Base-by-base conservation (phyloP, 176 grass and related monocot species). In the Rhynchospora breviuscula region DNA sequence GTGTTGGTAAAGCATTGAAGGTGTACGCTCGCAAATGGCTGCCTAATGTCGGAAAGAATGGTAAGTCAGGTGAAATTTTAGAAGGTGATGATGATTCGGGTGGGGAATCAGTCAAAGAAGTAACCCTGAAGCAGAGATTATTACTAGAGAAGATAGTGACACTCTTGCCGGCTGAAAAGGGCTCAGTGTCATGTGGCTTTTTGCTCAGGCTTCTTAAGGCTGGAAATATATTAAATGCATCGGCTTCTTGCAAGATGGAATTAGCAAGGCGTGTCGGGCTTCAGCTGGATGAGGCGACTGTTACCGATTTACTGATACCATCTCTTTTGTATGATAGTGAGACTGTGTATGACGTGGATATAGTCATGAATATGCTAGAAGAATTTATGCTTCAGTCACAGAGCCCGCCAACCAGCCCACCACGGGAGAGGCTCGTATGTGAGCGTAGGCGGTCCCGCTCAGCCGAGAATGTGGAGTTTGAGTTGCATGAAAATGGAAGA, bases 81-180 rank as follows among this genome's bases (percentile, higher is more conserved):
- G 77, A 29, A 60, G 80, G 51, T 3, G 59, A 29, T 2, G 72
- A 62, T 70, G 33, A 2, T 40, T 62, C 3, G 1, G 25, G 3
- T 15, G 6, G 8, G 0, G 71, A 64, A 4, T 69, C 78, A 6
- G 56, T 88, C 23, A 93, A 89, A 73, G 91, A 90, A 71, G 44
- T 86, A 40, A 21, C 86, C 18, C 67, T 79, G 71, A 83, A 89
- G 80, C 91, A 93, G 44, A 87, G 89, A 13, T 87, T 93, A 58
- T 78, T 93, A 21, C 75, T 99, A 6, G 96, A 98, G 70, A 98
- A 95, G 88, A 90, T 95, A 60, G 89, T 95, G 10, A 98, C 91
- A 69, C 86, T 98, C 67, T 73, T 98, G 13, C 95, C 95, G 0
- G 62, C 51, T 13, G 93, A 95, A 76, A 86, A 87, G 78, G 88